Conservation (phyloP, 306 rosid genomes). For the Psophocarpus tetragonolobus region DNA sequence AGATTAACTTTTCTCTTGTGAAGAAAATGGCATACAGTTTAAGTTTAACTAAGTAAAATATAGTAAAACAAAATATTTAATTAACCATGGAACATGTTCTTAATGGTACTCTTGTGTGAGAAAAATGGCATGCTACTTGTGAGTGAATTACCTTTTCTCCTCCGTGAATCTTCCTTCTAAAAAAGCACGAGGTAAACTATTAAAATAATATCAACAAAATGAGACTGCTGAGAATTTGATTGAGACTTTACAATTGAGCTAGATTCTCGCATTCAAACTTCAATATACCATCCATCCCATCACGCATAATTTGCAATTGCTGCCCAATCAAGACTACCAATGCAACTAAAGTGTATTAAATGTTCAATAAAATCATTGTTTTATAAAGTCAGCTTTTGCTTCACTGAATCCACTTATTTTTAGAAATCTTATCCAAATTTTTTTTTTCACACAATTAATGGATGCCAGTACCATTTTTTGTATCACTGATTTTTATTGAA, state of each 20-base stretch:
- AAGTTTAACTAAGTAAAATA: background rate
- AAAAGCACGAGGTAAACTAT: background rate
- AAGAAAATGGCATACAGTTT: too few species aligned
- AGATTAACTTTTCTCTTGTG: too few species aligned
- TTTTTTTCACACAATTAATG: background rate
- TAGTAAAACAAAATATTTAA: background rate
- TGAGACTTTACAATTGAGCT: background rate
- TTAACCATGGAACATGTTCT: background rate
- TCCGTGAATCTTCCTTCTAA: background rate
- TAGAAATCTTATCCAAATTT: too few species aligned
- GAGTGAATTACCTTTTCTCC: background rate
- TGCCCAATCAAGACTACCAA: background rate
- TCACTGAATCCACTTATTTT: too few species aligned
- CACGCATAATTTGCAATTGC: background rate
- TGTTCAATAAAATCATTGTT: background rate
- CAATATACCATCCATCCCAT: background rate
- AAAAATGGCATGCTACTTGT: background rate
- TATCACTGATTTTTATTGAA: too few species aligned
- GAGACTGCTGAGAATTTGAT: background rate
- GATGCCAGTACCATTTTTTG: too few species aligned
- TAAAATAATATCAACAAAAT: background rate
- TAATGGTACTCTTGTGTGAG: background rate
- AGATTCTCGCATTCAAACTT: background rate
- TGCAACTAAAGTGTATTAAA: background rate
- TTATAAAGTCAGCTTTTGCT: background rate